phyloP scores from a whole-genome alignment of 2,329 filamentous ascomycete species.

The Xylaria hypoxylon region DNA sequence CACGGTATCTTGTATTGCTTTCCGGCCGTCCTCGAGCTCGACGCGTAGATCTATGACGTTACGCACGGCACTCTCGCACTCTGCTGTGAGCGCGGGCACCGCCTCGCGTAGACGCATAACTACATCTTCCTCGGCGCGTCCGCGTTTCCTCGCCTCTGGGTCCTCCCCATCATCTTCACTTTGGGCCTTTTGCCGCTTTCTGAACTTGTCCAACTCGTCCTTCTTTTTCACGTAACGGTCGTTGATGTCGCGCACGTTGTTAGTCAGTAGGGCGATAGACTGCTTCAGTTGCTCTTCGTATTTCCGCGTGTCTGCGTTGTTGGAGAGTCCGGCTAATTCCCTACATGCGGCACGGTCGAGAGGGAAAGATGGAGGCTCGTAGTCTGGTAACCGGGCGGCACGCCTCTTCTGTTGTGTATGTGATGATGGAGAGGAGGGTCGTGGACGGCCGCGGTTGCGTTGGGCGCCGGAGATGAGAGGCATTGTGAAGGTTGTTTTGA shows the following conservation, averaged over 20 bases:
- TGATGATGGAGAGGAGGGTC: slow-evolving; percentile 26
- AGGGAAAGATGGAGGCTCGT: slow-evolving; percentile 62
- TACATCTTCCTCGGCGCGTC: slow-evolving; percentile 54
- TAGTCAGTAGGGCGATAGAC: slow-evolving; percentile 58
- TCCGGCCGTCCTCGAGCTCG: slow-evolving; percentile 62
- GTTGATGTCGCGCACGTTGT: slow-evolving; percentile 62
- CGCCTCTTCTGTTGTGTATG: slow-evolving; percentile 27
- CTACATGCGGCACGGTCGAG: slow-evolving; percentile 56
- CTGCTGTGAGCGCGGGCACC: slow-evolving; percentile 57
- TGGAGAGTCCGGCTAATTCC: slow-evolving; percentile 58
- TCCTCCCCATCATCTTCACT: slow-evolving; percentile 49
- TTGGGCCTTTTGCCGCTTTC: slow-evolving; percentile 38
- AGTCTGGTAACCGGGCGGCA: slow-evolving; percentile 58
- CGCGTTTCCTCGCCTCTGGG: slow-evolving; percentile 52
- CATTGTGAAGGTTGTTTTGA: slow-evolving; percentile 25
- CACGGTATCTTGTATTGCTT: slow-evolving; percentile 54
- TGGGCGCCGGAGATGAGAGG: slow-evolving; percentile 35
- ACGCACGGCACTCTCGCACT: slow-evolving; percentile 61
- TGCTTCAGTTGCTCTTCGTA: slow-evolving; percentile 62
- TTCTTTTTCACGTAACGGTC: slow-evolving; percentile 56
- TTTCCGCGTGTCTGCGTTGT: slow-evolving; percentile 54
- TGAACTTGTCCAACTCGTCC: slow-evolving; percentile 50
- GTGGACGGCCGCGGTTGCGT: slow-evolving; percentile 32
- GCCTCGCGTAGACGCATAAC: slow-evolving; percentile 54
- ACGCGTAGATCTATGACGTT: slow-evolving; percentile 62